These are phyloP conservation scores for Brachypodium distachyon DNA, from an alignment of 202 grass and related monocot species.

Conservation along the genomic window DNA sequence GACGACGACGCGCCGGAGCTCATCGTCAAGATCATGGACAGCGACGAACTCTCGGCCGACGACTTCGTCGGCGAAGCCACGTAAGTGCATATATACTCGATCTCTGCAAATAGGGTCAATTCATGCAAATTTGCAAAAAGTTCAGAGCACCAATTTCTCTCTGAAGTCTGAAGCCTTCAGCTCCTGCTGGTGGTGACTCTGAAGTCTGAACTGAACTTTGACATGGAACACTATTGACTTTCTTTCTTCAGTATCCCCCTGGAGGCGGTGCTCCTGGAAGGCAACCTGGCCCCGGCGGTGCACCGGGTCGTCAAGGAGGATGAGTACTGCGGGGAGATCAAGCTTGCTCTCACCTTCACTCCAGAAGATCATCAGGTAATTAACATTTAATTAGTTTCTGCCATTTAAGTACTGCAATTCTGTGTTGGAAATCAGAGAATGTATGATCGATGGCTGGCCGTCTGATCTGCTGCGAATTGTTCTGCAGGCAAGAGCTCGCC, in stretches of 20 bases:
- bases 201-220: not conserved
- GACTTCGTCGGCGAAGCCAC: conserved; percentile 77
- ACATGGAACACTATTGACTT: not conserved
- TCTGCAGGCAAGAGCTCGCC: not conserved
- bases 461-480: not conserved
- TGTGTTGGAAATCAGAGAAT: no score
- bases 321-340: conserved; percentile 63
- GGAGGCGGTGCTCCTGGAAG: conserved; percentile 46
- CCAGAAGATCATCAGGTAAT: no score
- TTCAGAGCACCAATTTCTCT: not conserved
- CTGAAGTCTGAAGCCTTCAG: not conserved
- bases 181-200: not conserved
- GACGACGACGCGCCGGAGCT: conserved; percentile 26
- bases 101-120: not conserved
- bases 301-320: conserved; percentile 67
- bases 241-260: conserved; percentile 52
- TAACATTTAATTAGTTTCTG: no score
- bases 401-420: no score
- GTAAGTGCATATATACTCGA: conserved; percentile 16
- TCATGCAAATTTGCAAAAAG: not conserved
- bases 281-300: conserved; percentile 43
- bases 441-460: not conserved
- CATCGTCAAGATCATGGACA: conserved; percentile 75
- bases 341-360: conserved; percentile 77
- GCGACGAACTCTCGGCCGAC: conserved; percentile 45